Base-by-base conservation (phyloP, 306 rosid species). In the Pyrus betulifolia region DNA sequence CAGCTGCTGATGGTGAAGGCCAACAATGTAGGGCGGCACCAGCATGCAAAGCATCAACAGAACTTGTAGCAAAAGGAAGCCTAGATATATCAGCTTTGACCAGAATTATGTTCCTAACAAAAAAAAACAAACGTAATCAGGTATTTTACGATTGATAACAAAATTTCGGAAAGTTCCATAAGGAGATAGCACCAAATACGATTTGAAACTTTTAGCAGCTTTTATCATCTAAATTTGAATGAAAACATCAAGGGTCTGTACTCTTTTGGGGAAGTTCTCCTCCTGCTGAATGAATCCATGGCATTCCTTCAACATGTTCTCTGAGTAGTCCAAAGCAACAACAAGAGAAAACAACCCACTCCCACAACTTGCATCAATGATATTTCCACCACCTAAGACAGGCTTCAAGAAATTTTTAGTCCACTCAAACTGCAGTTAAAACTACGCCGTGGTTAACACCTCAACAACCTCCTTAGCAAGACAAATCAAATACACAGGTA, bases 11-110 rank as follows among this genome's bases (percentile, higher is more conserved):
- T 60, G 97, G 97, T 79, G 97, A 92, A 84, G 97, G 98, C 98
- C 98, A 90, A 79, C 98, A 95, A 67, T 95, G 97, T 52, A 95
- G 38, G 80, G 97, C 98, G 58, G 98, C 97, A 49, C 98, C 98
- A 51, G 97, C 97, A 76, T 92, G 98, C 82, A 95, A 88, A 23
- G 97, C 97, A 80, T 95, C 97, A 64, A 95, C 55, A 76, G 97
- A 95, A 82, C 90, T 80, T 65, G 98, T 88, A 76, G 84, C 91
- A 74, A 95, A 95, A 22, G 98, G 98, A 76, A 90, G 97, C 84
- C 97, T 86, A 63, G 97, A 79, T 54, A 95, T 92, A 80, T 95
- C 97, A 74, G 97, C 98, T 80, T 97, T 90, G 72, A 95, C 91
- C 85, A 95, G 85, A 76, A 75, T 70, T 72, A 90, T 78, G 78